Percentiles rank a stretch among this genome's conserved stretches.
These are phyloP conservation scores for Hyphopichia burtonii DNA, from an alignment of 1,139 yeast genomes.

Conservation along the genomic window DNA sequence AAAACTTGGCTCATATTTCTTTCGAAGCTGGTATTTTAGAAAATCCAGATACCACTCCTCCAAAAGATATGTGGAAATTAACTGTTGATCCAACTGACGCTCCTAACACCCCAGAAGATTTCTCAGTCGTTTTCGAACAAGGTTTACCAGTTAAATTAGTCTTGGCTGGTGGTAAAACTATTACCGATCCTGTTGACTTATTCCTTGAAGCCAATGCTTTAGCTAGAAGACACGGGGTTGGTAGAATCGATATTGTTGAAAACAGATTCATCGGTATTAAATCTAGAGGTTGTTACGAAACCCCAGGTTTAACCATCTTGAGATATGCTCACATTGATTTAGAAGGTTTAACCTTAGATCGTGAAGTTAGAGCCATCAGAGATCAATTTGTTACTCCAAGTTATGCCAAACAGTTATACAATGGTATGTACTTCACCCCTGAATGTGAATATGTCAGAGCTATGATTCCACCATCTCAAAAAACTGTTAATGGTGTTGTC, in stretches of 20 bases:
- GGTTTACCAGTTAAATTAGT: constrained; percentile 86
- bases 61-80: constrained; percentile 99
- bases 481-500: constrained; percentile 92
- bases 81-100: constrained; percentile 96
- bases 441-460: constrained; percentile 95
- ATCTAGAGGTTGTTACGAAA: constrained; percentile 99
- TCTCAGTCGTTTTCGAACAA: constrained; percentile 75
- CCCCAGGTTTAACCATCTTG: constrained; percentile 94
- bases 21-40: constrained; percentile 98
- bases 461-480: constrained; percentile 92
- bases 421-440: constrained; percentile 97
- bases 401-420: constrained; percentile 87
- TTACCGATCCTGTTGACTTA: constrained; percentile 86
- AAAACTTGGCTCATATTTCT: constrained; percentile 97
- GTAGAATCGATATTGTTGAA: constrained; percentile 98
- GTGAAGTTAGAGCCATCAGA: constrained; percentile 96
- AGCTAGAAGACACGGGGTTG: constrained; percentile 99
- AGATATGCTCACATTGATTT: constrained; percentile 93
- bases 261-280: constrained; percentile 98
- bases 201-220: constrained; percentile 90
- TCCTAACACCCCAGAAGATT: constrained; percentile 88
- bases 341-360: constrained; percentile 94
- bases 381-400: constrained; percentile 93
- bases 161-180: constrained; percentile 59
- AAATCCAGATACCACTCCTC: constrained; percentile 98